phyloP scores from a whole-genome alignment of 2,329 filamentous ascomycete genomes.

The Penicillium sp. region DNA sequence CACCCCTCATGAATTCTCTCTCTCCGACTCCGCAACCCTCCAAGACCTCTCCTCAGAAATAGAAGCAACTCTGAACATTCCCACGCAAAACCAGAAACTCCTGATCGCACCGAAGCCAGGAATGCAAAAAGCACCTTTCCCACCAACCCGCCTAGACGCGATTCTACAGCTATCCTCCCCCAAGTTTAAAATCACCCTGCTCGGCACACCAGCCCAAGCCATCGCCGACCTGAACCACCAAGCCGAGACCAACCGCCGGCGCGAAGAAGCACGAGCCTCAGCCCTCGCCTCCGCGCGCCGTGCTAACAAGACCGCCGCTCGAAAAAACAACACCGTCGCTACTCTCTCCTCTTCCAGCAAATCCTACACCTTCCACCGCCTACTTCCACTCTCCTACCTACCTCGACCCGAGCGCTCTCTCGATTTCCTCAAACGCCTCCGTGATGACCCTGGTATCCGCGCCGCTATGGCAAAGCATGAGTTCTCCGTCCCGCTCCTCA shows the following conservation, averaged over 20 bases:
- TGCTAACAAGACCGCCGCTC: slow-evolving; percentile 12
- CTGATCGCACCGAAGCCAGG: slow-evolving; percentile 54
- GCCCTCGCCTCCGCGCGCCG: slow-evolving; percentile 27
- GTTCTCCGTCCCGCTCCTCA: slow-evolving; percentile 83
- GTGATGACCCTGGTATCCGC: slow-evolving; percentile 82
- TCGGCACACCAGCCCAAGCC: slow-evolving; percentile 48
- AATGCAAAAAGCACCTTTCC: slow-evolving; percentile 51
- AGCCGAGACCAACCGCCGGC: slow-evolving; percentile 31
- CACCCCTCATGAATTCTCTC: slow-evolving; percentile 52
- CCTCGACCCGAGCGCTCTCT: slow-evolving; percentile 74
- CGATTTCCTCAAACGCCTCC: slow-evolving; percentile 74
- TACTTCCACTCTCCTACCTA: slow-evolving; percentile 76
- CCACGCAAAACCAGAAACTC: slow-evolving; percentile 48
- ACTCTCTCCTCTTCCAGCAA: slow-evolving; percentile 52
- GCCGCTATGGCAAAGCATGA: slow-evolving; percentile 81
- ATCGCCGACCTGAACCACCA: slow-evolving; percentile 48
- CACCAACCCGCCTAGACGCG: slow-evolving; percentile 37
- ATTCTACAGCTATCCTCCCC: slow-evolving; percentile 40
- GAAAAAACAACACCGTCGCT: slow-evolving; percentile 29
- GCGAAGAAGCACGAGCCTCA: slow-evolving; percentile 34
- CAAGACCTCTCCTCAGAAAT: slow-evolving; percentile 44
- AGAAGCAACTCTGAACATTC: slow-evolving; percentile 42
- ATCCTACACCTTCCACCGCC: slow-evolving; percentile 80
- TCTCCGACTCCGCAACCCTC: slow-evolving; percentile 57
- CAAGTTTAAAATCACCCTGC: slow-evolving; percentile 51